Evolutionary conservation across 192 early-diverging fungal species (phyloP).

Genomic region (Umbelopsis ramanniana): DNA sequence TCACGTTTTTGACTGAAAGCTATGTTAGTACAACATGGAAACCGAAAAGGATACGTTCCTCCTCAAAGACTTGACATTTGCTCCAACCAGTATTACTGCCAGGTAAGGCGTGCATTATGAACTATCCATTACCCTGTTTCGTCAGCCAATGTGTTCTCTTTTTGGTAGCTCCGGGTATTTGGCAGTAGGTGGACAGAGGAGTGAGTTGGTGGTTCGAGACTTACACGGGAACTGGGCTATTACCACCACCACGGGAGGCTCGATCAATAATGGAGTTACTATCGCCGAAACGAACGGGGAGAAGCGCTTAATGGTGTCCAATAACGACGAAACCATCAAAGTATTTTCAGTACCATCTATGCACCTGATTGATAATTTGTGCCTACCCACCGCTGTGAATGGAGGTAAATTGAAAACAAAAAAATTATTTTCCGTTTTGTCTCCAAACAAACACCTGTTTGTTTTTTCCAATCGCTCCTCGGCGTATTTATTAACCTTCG

Average conservation of each 20-base stretch:
- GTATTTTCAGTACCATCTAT: slow-evolving; percentile 84
- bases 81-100: slow-evolving; percentile 76
- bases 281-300: slow-evolving; percentile 62
- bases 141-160: neutral
- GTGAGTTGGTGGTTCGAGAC: slow-evolving; percentile 79
- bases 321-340: slow-evolving; percentile 94
- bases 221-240: slow-evolving; percentile 59
- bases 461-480: slow-evolving; percentile 3
- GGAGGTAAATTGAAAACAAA: slow-evolving; percentile 50
- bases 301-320: slow-evolving; percentile 84
- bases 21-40: slow-evolving; percentile 57
- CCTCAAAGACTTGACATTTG: slow-evolving; percentile 76
- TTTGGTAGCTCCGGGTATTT: slow-evolving; percentile 74
- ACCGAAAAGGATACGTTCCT: slow-evolving; percentile 56
- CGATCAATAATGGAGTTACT: slow-evolving; percentile 88
- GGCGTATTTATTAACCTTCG: slow-evolving; percentile 6
- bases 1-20: neutral
- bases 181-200: slow-evolving; percentile 90
- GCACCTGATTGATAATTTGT: slow-evolving; percentile 72
- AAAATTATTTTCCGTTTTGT: neutral
- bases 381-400: slow-evolving; percentile 90
- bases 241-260: slow-evolving; percentile 61
- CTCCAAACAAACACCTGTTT: slow-evolving; percentile 8
- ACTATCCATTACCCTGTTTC: neutral
- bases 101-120: slow-evolving; percentile 45